Base-by-base conservation (phyloP, 2,329 filamentous ascomycete species). In the Geosmithia flava region DNA sequence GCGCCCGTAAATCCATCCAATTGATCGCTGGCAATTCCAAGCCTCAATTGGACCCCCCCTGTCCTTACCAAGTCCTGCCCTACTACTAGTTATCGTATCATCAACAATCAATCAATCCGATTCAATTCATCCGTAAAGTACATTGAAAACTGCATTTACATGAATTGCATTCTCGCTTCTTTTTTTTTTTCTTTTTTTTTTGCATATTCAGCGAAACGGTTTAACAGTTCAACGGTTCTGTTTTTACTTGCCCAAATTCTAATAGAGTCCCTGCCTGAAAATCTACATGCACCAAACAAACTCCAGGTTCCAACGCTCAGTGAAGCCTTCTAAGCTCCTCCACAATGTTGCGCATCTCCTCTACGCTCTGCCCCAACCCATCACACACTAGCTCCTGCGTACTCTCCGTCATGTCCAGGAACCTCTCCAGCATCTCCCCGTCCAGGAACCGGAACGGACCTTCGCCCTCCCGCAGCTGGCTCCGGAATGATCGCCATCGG, bases 391-490 rank as follows among this genome's bases (percentile, higher is more conserved):
- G 61, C 54, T 67, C 68, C 64, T 82, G 80, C 41, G 66, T 66
- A 39, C 70, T 68, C 48, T 83, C 79, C 44, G 76, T 71, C 53
- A 86, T 69, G 53, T 89, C 82, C 54, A 97, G 64, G 59, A 96
- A 96, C 47, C 79, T 67, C 66, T 97, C 91, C 13, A 98, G 73
- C 57, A 97, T 71, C 61, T 96, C 91, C 0, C 91, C 93, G 58
- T 98, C 93, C 13, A 98, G 78, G 57, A 97, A 97, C 1, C 91
- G 76, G 58, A 80, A 86, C 0, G 93, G 91, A 40, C 84, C 87
- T 1, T 85, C 81, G 0, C 85, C 86, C 2, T 85, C 81, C 0
- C 79, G 77, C 50, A 85, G 78, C 20, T 79, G 71, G 48, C 81
- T 94, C 51, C 80, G 80, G 68, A 91, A 95, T 0, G 85, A 85